A percentile compares a stretch with the other conserved stretches of the same genome.
phyloP scores from a whole-genome alignment of 345 rosid genomes.

The Firmiana major region DNA sequence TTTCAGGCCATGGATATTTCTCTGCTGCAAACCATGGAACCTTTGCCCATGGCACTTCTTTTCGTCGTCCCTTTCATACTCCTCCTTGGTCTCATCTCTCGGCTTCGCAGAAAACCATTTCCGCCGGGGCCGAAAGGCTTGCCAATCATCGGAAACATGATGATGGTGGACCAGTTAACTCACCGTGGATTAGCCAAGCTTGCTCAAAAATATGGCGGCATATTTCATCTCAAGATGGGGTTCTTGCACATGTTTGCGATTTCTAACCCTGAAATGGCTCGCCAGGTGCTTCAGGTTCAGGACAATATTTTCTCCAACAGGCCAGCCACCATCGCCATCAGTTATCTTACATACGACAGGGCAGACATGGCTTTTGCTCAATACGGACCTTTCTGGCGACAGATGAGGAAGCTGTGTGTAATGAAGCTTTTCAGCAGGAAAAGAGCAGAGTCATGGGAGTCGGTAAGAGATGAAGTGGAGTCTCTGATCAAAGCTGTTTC shows the following conservation, averaged over 20 bases:
- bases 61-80: slow-evolving; percentile 37
- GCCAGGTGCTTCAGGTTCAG: slow-evolving; percentile 82
- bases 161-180: slow-evolving; percentile 84
- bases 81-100: slow-evolving; percentile 33
- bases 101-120: slow-evolving; percentile 43
- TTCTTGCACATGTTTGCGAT: slow-evolving; percentile 65
- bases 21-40: slow-evolving; percentile 26
- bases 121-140: slow-evolving; percentile 93
- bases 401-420: slow-evolving; percentile 92
- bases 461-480: slow-evolving; percentile 86
- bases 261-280: slow-evolving; percentile 71
- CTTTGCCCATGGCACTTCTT: slow-evolving; percentile 28
- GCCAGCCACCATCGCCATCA: slow-evolving; percentile 76
- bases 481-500: slow-evolving; percentile 37
- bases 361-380: slow-evolving; percentile 97
- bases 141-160: slow-evolving; percentile 84
- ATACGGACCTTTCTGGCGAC: slow-evolving; percentile 97
- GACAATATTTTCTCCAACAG: slow-evolving; percentile 84
- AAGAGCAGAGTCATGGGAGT: slow-evolving; percentile 90
- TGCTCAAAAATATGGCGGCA: slow-evolving; percentile 69
- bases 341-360: slow-evolving; percentile 75
- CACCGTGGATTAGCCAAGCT: slow-evolving; percentile 82
- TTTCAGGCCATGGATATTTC: slow-evolving; percentile 27
- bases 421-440: slow-evolving; percentile 89
- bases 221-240: slow-evolving; percentile 81